Conservation (phyloP, 495 filamentous ascomycete species). For the Parathielavia hyrcaniae region DNA sequence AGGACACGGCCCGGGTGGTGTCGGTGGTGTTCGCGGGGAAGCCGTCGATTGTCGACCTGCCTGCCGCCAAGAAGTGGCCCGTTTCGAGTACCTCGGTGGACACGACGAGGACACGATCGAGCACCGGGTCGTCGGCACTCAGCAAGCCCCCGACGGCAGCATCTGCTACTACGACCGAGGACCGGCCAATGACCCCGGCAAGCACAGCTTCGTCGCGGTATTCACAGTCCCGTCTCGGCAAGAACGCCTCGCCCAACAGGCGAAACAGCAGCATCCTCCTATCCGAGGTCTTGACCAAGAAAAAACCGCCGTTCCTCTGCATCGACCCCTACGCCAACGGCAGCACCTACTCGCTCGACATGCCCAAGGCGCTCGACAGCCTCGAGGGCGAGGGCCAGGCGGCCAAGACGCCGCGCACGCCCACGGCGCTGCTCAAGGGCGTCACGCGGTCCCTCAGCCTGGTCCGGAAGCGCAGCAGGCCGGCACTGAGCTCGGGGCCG, state of each 20-base stretch:
- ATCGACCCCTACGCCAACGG: constrained; percentile 44
- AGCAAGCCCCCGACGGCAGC: constrained; percentile 4
- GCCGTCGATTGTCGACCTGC: constrained; percentile 43
- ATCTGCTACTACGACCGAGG: constrained; percentile 3
- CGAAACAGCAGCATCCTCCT: constrained; percentile 32
- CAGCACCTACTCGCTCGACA: constrained; percentile 34
- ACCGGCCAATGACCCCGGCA: constrained; percentile 32
- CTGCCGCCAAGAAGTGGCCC: constrained; percentile 33
- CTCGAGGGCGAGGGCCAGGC: constrained; percentile 17
- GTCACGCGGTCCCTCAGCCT: constrained; percentile 42
- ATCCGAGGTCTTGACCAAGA: constrained; percentile 33
- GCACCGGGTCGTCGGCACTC: constrained; percentile 21
- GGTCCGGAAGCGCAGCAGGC: constrained; percentile 43
- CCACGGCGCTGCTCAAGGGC: constrained; percentile 39
- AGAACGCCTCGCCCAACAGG: constrained; percentile 24
- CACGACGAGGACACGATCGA: constrained; percentile 23
- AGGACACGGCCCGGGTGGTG: constrained; percentile 45
- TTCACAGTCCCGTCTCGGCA: neutral
- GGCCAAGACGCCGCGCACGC: constrained; percentile 34
- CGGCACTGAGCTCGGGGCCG: constrained; percentile 30
- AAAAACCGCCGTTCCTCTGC: constrained; percentile 40
- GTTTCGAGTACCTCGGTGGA: constrained; percentile 31
- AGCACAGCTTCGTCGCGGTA: constrained; percentile 25
- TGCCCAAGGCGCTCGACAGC: constrained; percentile 25
- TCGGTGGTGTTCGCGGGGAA: constrained; percentile 45